Evolutionary conservation across 148 eudicot species (phyloP).

Genomic region (Rhododendron simsii): DNA sequence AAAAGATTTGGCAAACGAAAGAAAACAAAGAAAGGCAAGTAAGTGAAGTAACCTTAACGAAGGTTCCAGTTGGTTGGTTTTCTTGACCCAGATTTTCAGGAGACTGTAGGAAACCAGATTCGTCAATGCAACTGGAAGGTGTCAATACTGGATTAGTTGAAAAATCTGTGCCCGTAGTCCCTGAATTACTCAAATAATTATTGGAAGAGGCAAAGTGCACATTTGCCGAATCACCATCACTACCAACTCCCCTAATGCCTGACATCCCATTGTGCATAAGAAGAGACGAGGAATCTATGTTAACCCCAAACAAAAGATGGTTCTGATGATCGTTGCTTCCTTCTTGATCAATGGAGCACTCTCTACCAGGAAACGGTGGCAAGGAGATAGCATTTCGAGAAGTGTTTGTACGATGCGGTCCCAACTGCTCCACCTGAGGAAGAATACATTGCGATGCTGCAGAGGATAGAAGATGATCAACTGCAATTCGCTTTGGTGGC

Average conservation of each 20-base stretch:
- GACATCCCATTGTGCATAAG: conserved; percentile 58
- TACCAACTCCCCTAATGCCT: conserved; percentile 39
- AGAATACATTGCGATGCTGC: conserved; percentile 32
- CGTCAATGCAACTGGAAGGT: conserved; percentile 63
- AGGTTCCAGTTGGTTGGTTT: conserved; percentile 55
- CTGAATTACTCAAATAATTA: conserved; percentile 27
- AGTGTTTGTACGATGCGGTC: conserved; percentile 39
- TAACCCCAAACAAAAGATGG: conserved; percentile 59
- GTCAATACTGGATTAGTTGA: conserved; percentile 50
- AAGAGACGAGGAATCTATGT: conserved; percentile 40
- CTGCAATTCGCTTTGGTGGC: conserved; percentile 55
- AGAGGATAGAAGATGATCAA: conserved; percentile 51
- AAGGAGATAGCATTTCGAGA: conserved; percentile 51
- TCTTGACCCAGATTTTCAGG: conserved; percentile 65
- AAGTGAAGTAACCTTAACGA: conserved; percentile 51
- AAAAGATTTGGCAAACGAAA: background rate
- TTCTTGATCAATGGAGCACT: conserved; percentile 51
- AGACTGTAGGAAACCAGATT: conserved; percentile 76
- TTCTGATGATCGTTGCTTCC: conserved; percentile 55
- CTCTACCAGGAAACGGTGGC: conserved; percentile 78
- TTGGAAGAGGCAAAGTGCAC: conserved; percentile 54
- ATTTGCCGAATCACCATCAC: conserved; percentile 42
- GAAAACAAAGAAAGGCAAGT: background rate
- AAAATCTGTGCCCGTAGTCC: conserved; percentile 51
- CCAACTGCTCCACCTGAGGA: conserved; percentile 50